Evolutionary conservation across 176 grass and related monocot genomes (phyloP).

Genomic region (Zizania latifolia): DNA sequence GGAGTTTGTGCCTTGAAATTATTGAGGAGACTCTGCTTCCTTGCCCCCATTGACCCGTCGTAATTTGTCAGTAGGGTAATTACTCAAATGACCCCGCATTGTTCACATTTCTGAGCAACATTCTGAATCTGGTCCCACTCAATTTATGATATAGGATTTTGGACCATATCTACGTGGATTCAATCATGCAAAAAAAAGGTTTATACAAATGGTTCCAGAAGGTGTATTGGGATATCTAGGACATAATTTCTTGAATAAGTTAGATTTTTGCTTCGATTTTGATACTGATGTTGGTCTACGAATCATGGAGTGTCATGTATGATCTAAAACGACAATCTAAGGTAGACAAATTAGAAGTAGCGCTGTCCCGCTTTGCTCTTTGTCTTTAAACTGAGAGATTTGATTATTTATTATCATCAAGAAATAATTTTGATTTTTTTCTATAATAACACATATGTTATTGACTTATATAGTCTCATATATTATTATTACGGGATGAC

Average conservation of each 20-base stretch:
- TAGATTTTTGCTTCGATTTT: not conserved
- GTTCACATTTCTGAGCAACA: not conserved
- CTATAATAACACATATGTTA: no score
- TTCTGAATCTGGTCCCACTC: not conserved
- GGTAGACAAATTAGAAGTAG: constrained; percentile 27
- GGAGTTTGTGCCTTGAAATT: not conserved
- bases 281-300: not conserved
- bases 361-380: not conserved
- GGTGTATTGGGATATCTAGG: not conserved
- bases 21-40: not conserved
- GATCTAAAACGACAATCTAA: not conserved
- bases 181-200: not conserved
- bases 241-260: not conserved
- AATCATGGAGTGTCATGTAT: not conserved
- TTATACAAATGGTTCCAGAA: not conserved
- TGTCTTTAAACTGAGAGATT: not conserved
- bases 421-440: no score
- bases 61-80: not conserved
- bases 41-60: not conserved
- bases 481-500: no score
- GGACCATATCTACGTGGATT: constrained; percentile 18
- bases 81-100: not conserved
- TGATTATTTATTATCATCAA: no score
- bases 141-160: not conserved
- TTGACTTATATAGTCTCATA: no score